Conservation (phyloP, 2,329 filamentous ascomycete species). For the Anthostomella pinea region DNA sequence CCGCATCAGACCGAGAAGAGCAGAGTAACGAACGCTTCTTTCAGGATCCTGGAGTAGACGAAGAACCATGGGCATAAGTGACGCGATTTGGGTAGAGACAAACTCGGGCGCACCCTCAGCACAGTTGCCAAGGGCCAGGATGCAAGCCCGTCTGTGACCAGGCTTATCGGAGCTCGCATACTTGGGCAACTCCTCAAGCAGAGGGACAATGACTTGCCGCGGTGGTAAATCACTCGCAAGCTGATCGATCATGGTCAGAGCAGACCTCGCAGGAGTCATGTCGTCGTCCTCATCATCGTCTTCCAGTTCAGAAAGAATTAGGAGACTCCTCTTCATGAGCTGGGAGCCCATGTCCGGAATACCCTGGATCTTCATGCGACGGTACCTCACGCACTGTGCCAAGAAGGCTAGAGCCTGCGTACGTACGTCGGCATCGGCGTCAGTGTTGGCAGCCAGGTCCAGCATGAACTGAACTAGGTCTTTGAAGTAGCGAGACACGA, state of each 20-base stretch:
- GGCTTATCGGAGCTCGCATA: conserved; percentile 75
- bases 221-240: conserved; percentile 85
- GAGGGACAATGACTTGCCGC: conserved; percentile 88
- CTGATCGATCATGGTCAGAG: conserved; percentile 83
- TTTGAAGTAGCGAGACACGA: conserved; percentile 81
- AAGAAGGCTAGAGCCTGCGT: conserved; percentile 91
- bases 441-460: conserved; percentile 72
- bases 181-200: conserved; percentile 79
- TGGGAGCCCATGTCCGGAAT: conserved; percentile 80
- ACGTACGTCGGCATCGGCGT: conserved; percentile 79
- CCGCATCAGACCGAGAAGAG: conserved; percentile 82
- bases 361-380: conserved; percentile 92
- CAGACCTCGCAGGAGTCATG: conserved; percentile 78
- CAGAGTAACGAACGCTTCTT: conserved; percentile 78
- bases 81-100: conserved; percentile 85
- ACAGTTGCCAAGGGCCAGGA: conserved; percentile 87
- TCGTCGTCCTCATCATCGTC: conserved; percentile 79
- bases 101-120: conserved; percentile 98
- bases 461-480: conserved; percentile 94
- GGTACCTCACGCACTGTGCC: conserved; percentile 86
- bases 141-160: conserved; percentile 82
- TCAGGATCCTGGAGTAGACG: conserved; percentile 82
- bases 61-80: conserved; percentile 81
- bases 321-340: conserved; percentile 81
- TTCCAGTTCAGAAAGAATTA: conserved; percentile 86